Percentiles rank a stretch among this genome's conserved stretches.
phyloP scores from a whole-genome alignment of 2,329 filamentous ascomycete species.

The Emergomyces pasteurianus region DNA sequence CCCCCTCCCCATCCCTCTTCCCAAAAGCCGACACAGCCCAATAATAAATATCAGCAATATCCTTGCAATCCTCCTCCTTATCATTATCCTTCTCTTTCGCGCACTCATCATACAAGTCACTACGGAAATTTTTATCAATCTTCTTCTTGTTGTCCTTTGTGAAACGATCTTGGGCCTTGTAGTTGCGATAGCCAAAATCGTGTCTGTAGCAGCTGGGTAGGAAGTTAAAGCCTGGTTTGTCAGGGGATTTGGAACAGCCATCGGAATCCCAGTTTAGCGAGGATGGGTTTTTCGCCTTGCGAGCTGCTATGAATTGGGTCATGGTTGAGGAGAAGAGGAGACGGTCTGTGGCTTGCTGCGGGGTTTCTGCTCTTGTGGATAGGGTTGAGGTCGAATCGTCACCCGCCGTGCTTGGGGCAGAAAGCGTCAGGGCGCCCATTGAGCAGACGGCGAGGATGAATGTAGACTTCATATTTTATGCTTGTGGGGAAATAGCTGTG shows the following conservation, averaged over 20 bases:
- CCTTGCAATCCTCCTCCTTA: constrained; percentile 9
- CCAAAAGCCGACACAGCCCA: constrained; percentile 20
- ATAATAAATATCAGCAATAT: constrained; percentile 23
- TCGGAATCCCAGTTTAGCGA: constrained; percentile 27
- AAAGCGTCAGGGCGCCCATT: not conserved
- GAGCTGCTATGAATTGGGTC: constrained; percentile 30
- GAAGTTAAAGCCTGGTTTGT: constrained; percentile 26
- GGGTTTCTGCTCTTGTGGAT: not conserved
- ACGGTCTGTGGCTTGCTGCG: constrained; percentile 28
- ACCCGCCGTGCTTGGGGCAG: not conserved
- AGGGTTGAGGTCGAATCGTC: not conserved
- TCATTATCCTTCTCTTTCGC: constrained; percentile 1
- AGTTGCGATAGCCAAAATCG: constrained; percentile 48
- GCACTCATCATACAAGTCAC: constrained; percentile 24
- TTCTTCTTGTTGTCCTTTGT: constrained; percentile 28
- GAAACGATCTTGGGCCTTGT: constrained; percentile 39
- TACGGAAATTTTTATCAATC: constrained; percentile 42
- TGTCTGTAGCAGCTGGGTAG: constrained; percentile 39
- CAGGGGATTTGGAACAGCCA: constrained; percentile 23
- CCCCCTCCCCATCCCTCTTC: not conserved
- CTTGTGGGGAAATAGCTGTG: too few relatives aligned
- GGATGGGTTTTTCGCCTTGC: constrained; percentile 30
- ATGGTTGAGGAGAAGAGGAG: constrained; percentile 38
- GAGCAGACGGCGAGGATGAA: not conserved
- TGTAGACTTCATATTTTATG: not conserved